These are phyloP conservation scores for Ramaria rubella DNA, from an alignment of 768 basidiomycete species.

Conservation along the genomic window DNA sequence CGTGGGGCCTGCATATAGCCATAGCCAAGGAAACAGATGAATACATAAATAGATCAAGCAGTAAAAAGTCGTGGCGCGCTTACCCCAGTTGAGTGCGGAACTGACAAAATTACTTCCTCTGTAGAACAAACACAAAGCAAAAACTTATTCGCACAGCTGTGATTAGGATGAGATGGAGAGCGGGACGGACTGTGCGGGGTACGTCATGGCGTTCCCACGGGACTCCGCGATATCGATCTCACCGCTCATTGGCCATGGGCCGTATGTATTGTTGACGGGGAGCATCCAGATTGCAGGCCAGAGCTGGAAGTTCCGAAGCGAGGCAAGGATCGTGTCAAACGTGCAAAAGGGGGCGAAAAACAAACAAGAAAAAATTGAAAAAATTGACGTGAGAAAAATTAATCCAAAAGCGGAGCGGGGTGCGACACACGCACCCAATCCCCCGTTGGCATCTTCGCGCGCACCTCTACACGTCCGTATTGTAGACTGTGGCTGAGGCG, in stretches of 20 bases:
- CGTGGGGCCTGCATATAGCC: slow-evolving; percentile 27
- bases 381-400: too few relatives aligned
- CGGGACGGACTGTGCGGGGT: slow-evolving; percentile 8
- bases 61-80: slow-evolving; percentile 28
- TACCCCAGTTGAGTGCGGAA: slow-evolving; percentile 65
- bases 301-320: slow-evolving; percentile 12
- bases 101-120: slow-evolving; percentile 42
- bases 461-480: slow-evolving; percentile 53
- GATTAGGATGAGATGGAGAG: not conserved
- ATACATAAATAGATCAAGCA: too few relatives aligned
- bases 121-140: too few relatives aligned
- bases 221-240: slow-evolving; percentile 44
- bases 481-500: slow-evolving; percentile 40
- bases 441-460: slow-evolving; percentile 40
- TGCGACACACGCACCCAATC: slow-evolving; percentile 31
- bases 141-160: not conserved
- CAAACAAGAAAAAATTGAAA: too few relatives aligned
- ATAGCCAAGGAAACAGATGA: slow-evolving; percentile 10
- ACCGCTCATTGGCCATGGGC: slow-evolving; percentile 47
- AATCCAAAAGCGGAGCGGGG: not conserved
- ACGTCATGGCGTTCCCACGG: slow-evolving; percentile 1
- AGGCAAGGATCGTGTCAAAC: not conserved
- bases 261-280: slow-evolving; percentile 39
- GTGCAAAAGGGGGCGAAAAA: not conserved
- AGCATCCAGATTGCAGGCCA: slow-evolving; percentile 43